Conservation (phyloP, 2,329 filamentous ascomycete species). For the Ophiostoma tasmaniense region DNA sequence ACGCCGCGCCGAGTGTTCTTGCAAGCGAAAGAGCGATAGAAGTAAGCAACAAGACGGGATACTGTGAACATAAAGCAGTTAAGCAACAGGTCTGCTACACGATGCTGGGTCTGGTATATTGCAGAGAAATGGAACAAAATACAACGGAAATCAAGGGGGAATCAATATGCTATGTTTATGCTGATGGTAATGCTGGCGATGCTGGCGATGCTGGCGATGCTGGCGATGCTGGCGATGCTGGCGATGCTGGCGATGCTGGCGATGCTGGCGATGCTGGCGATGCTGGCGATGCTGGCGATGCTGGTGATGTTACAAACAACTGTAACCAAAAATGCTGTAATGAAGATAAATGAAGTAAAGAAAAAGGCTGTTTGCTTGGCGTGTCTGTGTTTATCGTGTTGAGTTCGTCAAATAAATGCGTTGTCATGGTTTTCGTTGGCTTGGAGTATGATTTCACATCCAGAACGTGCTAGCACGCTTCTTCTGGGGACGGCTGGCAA, state of each 20-base stretch:
- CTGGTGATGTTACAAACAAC: not conserved
- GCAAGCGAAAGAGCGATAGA: not conserved
- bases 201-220: not conserved
- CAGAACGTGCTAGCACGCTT: conserved; percentile 1
- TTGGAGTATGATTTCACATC: not conserved
- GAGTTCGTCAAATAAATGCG: not conserved
- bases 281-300: too few relatives aligned
- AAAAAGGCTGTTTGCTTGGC: not conserved
- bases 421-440: not conserved
- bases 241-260: too few relatives aligned
- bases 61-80: not conserved
- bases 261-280: not conserved
- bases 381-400: not conserved
- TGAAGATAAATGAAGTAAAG: not conserved
- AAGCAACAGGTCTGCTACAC: not conserved
- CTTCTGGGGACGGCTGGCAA: not conserved
- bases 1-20: conserved; percentile 8
- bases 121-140: not conserved
- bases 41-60: not conserved
- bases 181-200: not conserved
- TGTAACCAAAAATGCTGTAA: not conserved
- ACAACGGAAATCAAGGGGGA: not conserved
- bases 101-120: not conserved
- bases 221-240: not conserved
- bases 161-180: not conserved